These are phyloP conservation scores for Chlorella sp. DNA, from an alignment of 139 green algal species.

Conservation along the genomic window DNA sequence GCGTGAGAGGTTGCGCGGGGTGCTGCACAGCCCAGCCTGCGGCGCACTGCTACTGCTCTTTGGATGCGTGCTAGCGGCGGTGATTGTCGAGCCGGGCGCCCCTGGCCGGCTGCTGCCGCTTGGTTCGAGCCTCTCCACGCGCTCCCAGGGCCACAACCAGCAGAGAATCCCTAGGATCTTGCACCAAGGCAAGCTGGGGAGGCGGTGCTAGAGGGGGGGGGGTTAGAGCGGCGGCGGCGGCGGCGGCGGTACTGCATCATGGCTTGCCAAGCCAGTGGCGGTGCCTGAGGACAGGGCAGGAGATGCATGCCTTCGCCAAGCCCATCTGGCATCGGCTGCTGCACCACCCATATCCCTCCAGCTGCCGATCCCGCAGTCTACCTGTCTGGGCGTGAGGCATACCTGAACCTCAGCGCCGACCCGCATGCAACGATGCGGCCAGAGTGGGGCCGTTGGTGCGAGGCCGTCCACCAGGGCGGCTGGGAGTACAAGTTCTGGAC, in stretches of 20 bases:
- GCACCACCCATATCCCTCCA: background rate
- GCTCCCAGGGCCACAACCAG: too few relatives aligned
- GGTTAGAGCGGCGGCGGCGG: background rate
- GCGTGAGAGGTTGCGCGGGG: too few relatives aligned
- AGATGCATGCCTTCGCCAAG: background rate
- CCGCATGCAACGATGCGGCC: background rate
- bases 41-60: too few relatives aligned
- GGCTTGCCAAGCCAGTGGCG: too few relatives aligned
- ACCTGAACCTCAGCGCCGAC: background rate
- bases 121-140: too few relatives aligned
- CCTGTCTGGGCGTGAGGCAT: background rate
- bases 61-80: too few relatives aligned
- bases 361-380: background rate
- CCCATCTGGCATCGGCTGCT: too few relatives aligned
- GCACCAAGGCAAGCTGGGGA: background rate
- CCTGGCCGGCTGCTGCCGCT: too few relatives aligned
- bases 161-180: background rate
- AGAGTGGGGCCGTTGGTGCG: background rate
- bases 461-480: background rate
- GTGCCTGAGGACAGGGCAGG: too few relatives aligned
- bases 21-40: too few relatives aligned
- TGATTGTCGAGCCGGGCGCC: too few relatives aligned
- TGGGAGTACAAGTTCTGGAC: background rate
- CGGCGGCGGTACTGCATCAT: background rate
- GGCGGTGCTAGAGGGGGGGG: too few relatives aligned